Conservation (phyloP, 176 grass and related monocot genomes). For the Cenchrus purpureus region DNA sequence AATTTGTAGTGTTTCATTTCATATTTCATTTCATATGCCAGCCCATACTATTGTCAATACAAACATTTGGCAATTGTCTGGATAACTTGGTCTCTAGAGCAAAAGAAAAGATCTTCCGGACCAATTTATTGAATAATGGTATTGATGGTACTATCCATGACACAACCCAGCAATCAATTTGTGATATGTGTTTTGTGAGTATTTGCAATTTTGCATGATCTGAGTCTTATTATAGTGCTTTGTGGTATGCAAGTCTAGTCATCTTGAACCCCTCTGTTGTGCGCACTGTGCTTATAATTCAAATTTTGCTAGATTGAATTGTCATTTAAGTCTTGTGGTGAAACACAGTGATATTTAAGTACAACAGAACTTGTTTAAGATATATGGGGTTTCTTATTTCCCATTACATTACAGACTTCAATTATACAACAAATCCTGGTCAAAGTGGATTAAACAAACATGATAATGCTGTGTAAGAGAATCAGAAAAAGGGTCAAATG, state of each 20-base stretch:
- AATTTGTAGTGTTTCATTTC: constrained; percentile 7
- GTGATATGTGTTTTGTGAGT: background rate
- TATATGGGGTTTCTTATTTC: background rate
- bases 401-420: background rate
- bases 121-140: background rate
- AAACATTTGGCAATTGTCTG: constrained; percentile 1
- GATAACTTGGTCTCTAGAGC: background rate
- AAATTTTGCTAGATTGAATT: background rate
- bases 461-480: background rate
- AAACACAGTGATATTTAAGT: background rate
- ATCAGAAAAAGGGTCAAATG: background rate
- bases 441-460: background rate
- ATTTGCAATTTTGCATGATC: background rate
- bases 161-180: background rate
- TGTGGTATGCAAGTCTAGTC: background rate
- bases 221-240: background rate
- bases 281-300: background rate
- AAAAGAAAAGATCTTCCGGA: background rate
- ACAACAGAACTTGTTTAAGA: background rate
- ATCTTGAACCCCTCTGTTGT: background rate
- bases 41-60: background rate
- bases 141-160: background rate
- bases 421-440: background rate
- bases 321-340: background rate
- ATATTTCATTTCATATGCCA: background rate